A percentile compares a stretch with the other conserved stretches of the same genome.
These are phyloP conservation scores for Hypoxylon sp. DNA, from an alignment of 2,329 filamentous ascomycete species.

Conservation along the genomic window DNA sequence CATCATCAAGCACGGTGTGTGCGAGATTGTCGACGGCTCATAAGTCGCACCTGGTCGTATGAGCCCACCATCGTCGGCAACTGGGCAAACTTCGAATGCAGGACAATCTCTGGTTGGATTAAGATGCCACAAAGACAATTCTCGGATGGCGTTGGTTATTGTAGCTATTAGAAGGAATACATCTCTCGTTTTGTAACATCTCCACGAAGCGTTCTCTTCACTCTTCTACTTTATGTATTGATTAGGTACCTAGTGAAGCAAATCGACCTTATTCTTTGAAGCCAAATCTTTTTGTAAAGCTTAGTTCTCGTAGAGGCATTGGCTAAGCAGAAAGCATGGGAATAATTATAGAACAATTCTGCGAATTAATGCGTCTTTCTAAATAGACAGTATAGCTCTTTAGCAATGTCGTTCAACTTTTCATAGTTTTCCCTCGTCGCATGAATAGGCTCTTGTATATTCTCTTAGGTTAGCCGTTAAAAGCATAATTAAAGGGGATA, in stretches of 20 bases:
- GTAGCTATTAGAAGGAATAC: background rate
- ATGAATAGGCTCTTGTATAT: background rate
- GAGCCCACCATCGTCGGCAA: conserved; percentile 9
- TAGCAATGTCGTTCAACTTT: background rate
- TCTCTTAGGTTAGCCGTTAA: background rate
- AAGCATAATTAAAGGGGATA: no score
- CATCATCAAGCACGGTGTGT: conserved; percentile 39
- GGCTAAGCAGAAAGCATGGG: background rate
- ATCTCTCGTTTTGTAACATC: background rate
- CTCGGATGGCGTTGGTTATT: conserved; percentile 3
- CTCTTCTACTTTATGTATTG: background rate
- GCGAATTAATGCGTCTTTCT: background rate
- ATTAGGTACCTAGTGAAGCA: background rate
- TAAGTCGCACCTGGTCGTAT: conserved; percentile 6
- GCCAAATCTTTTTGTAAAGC: background rate
- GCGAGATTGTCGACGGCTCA: conserved; percentile 11
- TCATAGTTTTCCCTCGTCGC: background rate
- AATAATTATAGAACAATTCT: background rate
- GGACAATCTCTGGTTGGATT: conserved; percentile 1
- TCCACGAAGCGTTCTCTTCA: background rate
- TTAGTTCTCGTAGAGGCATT: background rate
- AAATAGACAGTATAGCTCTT: background rate
- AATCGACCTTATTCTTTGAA: background rate
- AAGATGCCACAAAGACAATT: conserved; percentile 9
- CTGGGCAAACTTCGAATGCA: conserved; percentile 9